Conservation (phyloP, 2,329 filamentous ascomycete species). For the Aspergillus japonicus region DNA sequence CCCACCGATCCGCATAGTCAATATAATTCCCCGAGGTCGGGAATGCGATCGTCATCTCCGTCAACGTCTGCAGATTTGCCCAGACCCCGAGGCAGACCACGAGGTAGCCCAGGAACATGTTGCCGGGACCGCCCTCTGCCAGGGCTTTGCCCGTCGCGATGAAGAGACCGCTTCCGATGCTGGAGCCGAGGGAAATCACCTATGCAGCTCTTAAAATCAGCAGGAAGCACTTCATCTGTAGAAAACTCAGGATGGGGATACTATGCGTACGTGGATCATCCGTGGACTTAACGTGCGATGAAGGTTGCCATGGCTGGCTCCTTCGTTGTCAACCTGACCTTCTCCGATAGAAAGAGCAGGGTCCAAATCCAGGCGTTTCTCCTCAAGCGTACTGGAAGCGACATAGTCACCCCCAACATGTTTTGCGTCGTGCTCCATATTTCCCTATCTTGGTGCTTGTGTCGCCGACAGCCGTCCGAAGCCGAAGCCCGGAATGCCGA, state of each 20-base stretch:
- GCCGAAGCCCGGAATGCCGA: background rate
- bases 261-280: background rate
- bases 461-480: background rate
- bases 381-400: too few species aligned
- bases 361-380: background rate
- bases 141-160: constrained; percentile 13
- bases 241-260: background rate
- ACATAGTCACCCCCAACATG: background rate
- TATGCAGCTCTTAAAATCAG: background rate
- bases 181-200: constrained; percentile 10
- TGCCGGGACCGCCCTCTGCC: constrained; percentile 9
- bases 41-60: constrained; percentile 13
- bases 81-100: constrained; percentile 9
- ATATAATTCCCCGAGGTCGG: constrained; percentile 40
- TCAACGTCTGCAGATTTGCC: constrained; percentile 11
- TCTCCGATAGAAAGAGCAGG: background rate
- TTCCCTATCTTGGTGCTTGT: background rate
- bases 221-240: too few species aligned
- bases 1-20: constrained; percentile 40
- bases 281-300: background rate
- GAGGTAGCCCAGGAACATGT: constrained; percentile 8
- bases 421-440: background rate
- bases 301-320: background rate
- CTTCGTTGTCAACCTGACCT: background rate
- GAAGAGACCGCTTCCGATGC: constrained; percentile 11